These are phyloP conservation scores for Coemansia sp. DNA, from an alignment of 192 early-diverging fungal genomes.

Conservation along the genomic window DNA sequence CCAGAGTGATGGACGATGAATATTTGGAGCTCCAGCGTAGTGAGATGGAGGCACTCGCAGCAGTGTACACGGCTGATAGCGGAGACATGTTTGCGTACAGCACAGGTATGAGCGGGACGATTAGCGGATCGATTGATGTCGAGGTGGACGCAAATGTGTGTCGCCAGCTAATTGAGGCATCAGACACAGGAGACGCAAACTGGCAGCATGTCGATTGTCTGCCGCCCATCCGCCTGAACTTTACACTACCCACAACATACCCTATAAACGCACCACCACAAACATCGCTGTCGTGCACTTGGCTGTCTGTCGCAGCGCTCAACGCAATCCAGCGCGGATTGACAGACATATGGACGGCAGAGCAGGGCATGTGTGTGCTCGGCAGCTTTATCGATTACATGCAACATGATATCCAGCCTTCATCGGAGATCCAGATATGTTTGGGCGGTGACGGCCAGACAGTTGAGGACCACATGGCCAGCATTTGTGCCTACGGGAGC, in stretches of 20 bases:
- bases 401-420: not conserved
- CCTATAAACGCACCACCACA: not conserved
- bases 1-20: slow-evolving; percentile 3
- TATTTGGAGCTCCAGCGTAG: slow-evolving; percentile 23
- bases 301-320: not conserved
- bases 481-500: not conserved
- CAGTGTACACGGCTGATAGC: slow-evolving; percentile 12
- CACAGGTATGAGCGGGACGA: not conserved
- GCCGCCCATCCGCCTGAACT: not conserved
- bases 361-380: slow-evolving; percentile 5
- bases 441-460: not conserved
- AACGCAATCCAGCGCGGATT: not conserved
- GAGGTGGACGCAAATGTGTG: not conserved
- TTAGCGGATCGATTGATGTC: not conserved
- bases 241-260: not conserved
- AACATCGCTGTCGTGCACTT: not conserved
- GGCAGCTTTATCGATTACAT: not conserved
- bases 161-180: not conserved
- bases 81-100: not conserved
- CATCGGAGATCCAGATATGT: not conserved
- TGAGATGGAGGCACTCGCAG: slow-evolving; percentile 26
- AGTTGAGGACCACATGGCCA: not conserved
- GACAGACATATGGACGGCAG: not conserved
- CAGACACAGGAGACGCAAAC: not conserved
- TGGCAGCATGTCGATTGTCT: not conserved